Percentiles rank a stretch among this genome's conserved stretches.
Conservation (phyloP, 169 alveolate genomes). For the Plasmodium reichenowi region DNA sequence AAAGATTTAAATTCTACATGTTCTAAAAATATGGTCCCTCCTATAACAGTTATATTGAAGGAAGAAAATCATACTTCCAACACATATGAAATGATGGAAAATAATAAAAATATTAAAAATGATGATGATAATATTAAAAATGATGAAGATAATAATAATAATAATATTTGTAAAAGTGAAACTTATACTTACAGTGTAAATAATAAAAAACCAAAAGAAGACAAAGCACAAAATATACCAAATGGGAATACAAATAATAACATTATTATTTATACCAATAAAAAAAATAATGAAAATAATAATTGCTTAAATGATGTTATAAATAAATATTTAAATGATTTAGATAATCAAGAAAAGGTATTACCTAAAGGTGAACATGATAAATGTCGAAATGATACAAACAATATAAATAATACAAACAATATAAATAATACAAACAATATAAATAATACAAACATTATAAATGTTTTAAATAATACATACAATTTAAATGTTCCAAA, state of each 20-base stretch:
- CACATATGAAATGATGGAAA: too few species aligned
- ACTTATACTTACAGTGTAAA: background rate
- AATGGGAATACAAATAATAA: background rate
- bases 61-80: too few species aligned
- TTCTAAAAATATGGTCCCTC: too few species aligned
- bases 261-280: background rate
- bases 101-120: background rate
- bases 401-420: background rate
- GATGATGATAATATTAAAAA: background rate
- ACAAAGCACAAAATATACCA: background rate
- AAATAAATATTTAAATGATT: constrained; percentile 19
- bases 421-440: background rate
- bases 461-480: background rate
- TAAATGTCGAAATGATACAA: background rate
- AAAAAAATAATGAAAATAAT: constrained; percentile 5
- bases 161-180: background rate
- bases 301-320: constrained; percentile 38
- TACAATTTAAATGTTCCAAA: background rate
- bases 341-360: constrained; percentile 9
- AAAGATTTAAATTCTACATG: too few species aligned
- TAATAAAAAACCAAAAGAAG: background rate
- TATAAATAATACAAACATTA: background rate
- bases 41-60: too few species aligned
- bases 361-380: background rate
- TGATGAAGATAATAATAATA: background rate